Base-by-base conservation (phyloP, 306 rosid species). In the Castanea mollissima region DNA sequence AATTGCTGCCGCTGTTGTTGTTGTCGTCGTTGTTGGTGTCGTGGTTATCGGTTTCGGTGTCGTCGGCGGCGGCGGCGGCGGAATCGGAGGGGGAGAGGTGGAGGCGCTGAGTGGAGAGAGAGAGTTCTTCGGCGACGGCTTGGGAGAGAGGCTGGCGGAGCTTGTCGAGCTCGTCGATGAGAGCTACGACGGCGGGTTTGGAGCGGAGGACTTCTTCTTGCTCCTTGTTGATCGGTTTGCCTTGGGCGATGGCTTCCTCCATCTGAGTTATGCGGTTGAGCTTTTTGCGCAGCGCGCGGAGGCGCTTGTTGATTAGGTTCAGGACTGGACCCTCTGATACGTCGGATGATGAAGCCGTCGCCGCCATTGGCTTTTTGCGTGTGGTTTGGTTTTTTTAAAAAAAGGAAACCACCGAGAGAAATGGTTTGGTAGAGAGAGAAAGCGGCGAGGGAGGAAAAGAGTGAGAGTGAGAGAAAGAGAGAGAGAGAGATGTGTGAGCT, bases 111-210 rank as follows among this genome's bases (percentile, higher is more conserved):
- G 86, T 70, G 3, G 97, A 85, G 16, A 83, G 89, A 69, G 52
- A 38, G 71, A 91, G 69, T 62, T 96, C 99, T 57, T 96, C 99
- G 3, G 90, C 23, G 59, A 93, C 71, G 35, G 99, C 98, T 0
- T 74, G 70, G 2, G 94, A 34, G 67, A 96, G 91, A 14, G 99
- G 99, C 35, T 87, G 94, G 1, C 96, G 97, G 20, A 96, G 94
- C 89, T 96, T 96, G 82, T 96, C 99, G 62, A 96, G 86, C 78
- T 96, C 99, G 34, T 96, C 99, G 82, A 96, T 90, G 44, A 78
- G 88, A 0, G 77, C 87, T 13, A 60, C 0, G 44, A 93, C 86
- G 18, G 83, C 74, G 72, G 99, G 84, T 59, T 96, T 96, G 12
- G 99, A 89, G 71, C 96, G 94, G 34, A 96, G 96, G 57, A 90